These are phyloP conservation scores for Lycium barbarum DNA, from an alignment of 257 asterid genomes.

Conservation along the genomic window DNA sequence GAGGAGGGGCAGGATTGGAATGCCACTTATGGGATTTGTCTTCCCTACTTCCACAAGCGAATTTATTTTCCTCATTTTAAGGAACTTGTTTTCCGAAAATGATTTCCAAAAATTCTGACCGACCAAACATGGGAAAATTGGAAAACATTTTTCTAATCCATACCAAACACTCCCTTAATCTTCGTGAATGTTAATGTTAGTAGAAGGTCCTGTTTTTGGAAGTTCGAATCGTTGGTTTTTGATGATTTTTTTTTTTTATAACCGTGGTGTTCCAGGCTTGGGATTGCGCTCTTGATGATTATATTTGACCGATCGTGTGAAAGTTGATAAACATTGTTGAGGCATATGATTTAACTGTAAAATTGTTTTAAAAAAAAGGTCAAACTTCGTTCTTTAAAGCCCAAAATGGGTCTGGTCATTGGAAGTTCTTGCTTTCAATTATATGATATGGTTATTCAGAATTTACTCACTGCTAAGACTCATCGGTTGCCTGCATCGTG, in stretches of 20 bases:
- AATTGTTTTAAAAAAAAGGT: not conserved
- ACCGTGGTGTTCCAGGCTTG: not conserved
- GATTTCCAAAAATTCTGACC: too few relatives aligned
- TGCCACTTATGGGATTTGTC: too few relatives aligned
- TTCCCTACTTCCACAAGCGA: too few relatives aligned
- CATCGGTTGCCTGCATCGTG: not conserved
- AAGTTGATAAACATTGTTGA: not conserved
- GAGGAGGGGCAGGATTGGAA: too few relatives aligned
- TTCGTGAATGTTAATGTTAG: not conserved
- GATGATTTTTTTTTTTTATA: not conserved
- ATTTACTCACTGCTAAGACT: not conserved
- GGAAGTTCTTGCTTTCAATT: constrained; percentile 2
- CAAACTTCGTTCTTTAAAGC: not conserved
- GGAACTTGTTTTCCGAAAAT: too few relatives aligned
- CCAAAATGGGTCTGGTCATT: not conserved
- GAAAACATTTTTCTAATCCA: too few relatives aligned
- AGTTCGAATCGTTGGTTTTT: not conserved
- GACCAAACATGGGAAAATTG: too few relatives aligned
- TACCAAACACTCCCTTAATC: too few relatives aligned
- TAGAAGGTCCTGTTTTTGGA: not conserved
- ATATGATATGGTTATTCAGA: not conserved
- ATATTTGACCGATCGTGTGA: not conserved
- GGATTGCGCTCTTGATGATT: not conserved
- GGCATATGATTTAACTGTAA: not conserved
- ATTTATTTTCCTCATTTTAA: too few relatives aligned